Evolutionary conservation across 129 eudicot genomes (phyloP), one percentile per base, ranked within the genome.

Genomic region (Arctium lappa): DNA sequence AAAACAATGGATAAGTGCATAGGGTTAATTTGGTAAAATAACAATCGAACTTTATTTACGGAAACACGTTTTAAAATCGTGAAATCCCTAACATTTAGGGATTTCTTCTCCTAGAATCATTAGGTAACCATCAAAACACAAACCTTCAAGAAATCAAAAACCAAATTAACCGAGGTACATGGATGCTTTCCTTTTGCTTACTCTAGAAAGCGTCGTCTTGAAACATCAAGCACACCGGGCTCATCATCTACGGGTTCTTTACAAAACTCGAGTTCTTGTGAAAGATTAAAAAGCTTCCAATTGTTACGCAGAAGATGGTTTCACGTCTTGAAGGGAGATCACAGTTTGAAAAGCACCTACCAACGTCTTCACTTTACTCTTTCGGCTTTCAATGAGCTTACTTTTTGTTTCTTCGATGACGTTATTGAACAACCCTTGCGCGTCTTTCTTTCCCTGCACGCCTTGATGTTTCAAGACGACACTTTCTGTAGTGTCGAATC

Each of bases 321-420:
- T 89, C 63, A 83, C 83, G 53, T 91, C 98, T 86, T 95, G 98
- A 40, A 90, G 94, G 69, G 95, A 93, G 77, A 95, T 93, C 31
- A 95, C 98, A 3, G 98, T 90, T 87, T 95, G 98, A n/a, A 95
- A 95, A 86, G 99, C 99, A 40, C 99, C 97, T 82, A 95, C 99
- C 90, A 95, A 88, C 4, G 99, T 97, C 86, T 91, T 93, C 56
- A 95, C 98, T 84, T 95, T 95, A 82, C 99, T 93, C 85, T 91
- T 95, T 89, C 97, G 89, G 77, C 73, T 90, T 80, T 85, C 91
- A 16, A 87, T 92, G 42, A 95, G 99, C 78, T 93, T 93, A 79
- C 93, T 95, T 46, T 93, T 95, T 9, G 98, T 90, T 83, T 95
- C 97, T 88, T 95, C 97, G 62, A 95, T 95, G 2, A 93, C 99